Percentiles rank a stretch among this genome's conserved stretches.
Evolutionary conservation across 2,329 filamentous ascomycete genomes (phyloP).

Genomic region (Penicillium glabrum): DNA sequence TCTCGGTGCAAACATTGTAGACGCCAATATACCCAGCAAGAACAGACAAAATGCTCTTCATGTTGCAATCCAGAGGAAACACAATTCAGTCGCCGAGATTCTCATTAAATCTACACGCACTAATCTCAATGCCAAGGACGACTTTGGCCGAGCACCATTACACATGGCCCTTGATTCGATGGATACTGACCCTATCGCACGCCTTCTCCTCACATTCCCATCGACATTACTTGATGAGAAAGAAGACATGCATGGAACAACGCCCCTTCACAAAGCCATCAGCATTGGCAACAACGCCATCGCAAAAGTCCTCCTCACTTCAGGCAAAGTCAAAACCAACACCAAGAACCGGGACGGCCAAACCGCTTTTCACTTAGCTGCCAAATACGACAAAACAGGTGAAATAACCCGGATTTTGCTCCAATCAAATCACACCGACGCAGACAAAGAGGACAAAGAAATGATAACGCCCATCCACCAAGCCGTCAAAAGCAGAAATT

Average conservation of each 20-base stretch:
- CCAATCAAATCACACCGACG: neutral
- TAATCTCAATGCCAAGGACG: neutral
- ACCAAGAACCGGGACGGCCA: neutral
- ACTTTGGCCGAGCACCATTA: neutral
- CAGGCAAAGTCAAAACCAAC: neutral
- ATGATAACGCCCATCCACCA: neutral
- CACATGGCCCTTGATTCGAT: neutral
- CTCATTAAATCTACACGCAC: neutral
- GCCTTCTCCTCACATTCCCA: neutral
- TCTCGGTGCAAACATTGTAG: neutral
- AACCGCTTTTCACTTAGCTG: neutral
- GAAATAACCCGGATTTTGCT: neutral
- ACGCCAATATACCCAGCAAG: neutral
- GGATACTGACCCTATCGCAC: neutral
- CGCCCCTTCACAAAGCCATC: neutral
- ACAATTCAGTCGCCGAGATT: neutral
- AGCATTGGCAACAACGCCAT: neutral
- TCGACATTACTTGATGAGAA: neutral
- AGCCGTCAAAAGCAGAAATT: neutral
- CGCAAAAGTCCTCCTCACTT: neutral
- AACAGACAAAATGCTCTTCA: neutral
- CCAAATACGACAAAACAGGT: neutral
- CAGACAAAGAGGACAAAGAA: neutral
- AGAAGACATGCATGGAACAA: neutral
- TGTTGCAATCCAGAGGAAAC: neutral